A percentile compares a stretch with the other conserved stretches of the same genome.
These are phyloP conservation scores for Luffa aegyptiaca DNA, from an alignment of 306 rosid species.

Conservation along the genomic window DNA sequence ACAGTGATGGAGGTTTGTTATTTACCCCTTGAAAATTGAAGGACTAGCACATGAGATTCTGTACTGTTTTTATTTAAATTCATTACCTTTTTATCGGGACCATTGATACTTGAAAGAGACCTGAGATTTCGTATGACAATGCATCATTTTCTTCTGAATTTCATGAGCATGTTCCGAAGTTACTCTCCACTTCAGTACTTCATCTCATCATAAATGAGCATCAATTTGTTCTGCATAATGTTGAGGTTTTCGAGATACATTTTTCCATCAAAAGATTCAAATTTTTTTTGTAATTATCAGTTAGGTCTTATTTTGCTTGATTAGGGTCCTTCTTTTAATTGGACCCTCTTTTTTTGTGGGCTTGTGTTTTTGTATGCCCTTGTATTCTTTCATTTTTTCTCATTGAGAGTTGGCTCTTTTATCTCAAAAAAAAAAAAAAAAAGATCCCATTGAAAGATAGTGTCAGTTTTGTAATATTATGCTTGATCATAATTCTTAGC, in stretches of 20 bases:
- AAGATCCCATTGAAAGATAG: not conserved
- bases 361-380: no score
- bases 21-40: not conserved
- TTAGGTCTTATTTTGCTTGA: no score
- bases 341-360: no score
- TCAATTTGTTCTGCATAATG: not conserved
- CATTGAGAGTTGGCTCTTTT: no score
- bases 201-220: not conserved
- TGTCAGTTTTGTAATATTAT: not conserved
- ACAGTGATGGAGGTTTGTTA: conserved; percentile 53
- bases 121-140: not conserved
- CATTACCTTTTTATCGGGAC: not conserved
- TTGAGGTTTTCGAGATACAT: not conserved
- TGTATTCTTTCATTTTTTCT: no score
- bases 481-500: not conserved
- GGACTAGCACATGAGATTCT: not conserved
- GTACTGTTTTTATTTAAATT: not conserved
- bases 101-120: not conserved
- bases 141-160: not conserved
- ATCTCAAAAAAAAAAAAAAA: no score
- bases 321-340: no score
- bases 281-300: no score
- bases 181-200: not conserved
- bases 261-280: not conserved
- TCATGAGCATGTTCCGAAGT: not conserved